Evolutionary conservation across 306 rosid species (phyloP).

Genomic region (Casuarina glauca): DNA sequence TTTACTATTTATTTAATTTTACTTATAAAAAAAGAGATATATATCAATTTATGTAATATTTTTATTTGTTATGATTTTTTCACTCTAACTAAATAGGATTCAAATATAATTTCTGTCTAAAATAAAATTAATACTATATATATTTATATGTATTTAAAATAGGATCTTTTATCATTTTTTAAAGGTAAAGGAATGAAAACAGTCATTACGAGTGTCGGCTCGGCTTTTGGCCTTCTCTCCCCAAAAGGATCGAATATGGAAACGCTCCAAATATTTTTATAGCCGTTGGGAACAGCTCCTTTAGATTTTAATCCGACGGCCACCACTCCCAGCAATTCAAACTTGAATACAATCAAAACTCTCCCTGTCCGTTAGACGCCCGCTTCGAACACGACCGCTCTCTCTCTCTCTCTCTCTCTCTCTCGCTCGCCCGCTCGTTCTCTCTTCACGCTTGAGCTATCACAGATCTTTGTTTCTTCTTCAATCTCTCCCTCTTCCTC

Average conservation of each 20-base stretch:
- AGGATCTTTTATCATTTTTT: too few species aligned
- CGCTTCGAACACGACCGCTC: conserved; percentile 3
- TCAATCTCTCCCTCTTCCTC: conserved; percentile 5
- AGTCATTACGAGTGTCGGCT: neutral
- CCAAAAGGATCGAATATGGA: neutral
- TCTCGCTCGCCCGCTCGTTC: conserved; percentile 11
- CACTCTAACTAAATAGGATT: too few species aligned
- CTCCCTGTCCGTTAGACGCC: conserved; percentile 27
- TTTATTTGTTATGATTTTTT: too few species aligned
- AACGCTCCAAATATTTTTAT: conserved; percentile 15
- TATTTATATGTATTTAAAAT: too few species aligned
- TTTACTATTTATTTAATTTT: too few species aligned
- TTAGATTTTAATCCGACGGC: conserved; percentile 24
- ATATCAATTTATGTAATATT: too few species aligned
- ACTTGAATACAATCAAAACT: conserved; percentile 33
- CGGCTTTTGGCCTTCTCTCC: neutral
- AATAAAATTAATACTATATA: too few species aligned
- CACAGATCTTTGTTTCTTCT: conserved; percentile 5
- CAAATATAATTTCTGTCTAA: too few species aligned
- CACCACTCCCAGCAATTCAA: conserved; percentile 40
- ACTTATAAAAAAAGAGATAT: too few species aligned
- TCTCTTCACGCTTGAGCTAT: neutral
- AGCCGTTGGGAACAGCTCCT: conserved; percentile 56
- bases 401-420: conserved; percentile 17
- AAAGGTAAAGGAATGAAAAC: too few species aligned